Evolutionary conservation across 805 yeast genomes (phyloP), one percentile per base, ranked within the genome.

Genomic region (Sungouiella blattae): DNA sequence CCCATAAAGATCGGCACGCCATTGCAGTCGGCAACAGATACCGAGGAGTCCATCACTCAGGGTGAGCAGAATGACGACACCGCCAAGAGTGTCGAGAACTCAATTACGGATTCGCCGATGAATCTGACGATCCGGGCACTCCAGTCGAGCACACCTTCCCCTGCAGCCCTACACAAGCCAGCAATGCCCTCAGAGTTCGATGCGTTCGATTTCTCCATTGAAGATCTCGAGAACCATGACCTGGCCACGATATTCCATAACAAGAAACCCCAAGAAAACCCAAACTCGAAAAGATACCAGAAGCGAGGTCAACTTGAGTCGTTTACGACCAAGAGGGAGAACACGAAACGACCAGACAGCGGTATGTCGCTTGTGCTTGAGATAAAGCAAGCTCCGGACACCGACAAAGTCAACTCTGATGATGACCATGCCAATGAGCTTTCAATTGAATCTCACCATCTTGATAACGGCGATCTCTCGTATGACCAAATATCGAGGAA

Each of bases 141-240:
- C 13, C 18, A 5, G 5, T 11, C 22, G 7, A 28, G 31, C 15
- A 11, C 28, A 6, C 28, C 28, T 26, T 26, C 28, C 6, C 28
- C 18, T 12, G 11, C 6, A 7, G 11, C 5, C 9, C 17, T 6
- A 15, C 28, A 11, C 28, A 15, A 12, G 6, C 27, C 8, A 6
- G 28, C 7, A 15, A 7, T 17, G 7, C 14, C 28, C 5, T n/a
- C n/a, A n/a, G 33, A 16, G 12, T 31, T 31, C 13, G 46, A 46
- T 17, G 39, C 33, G 4, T 40, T 44, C 14, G 51, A 46, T 20
- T 40, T 46, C 17, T 44, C 49, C 9, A 44, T 46, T 6, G 51
- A 46, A 8, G 49, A 46, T 15, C 35, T 46, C 8, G 36, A 42
- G 20, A 31, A 21, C 21, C 31, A 36, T 11, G 41, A 42, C 14